Evolutionary conservation across 306 rosid genomes (phyloP), one percentile per base, ranked within the genome.

Genomic region (Fragaria iinumae): DNA sequence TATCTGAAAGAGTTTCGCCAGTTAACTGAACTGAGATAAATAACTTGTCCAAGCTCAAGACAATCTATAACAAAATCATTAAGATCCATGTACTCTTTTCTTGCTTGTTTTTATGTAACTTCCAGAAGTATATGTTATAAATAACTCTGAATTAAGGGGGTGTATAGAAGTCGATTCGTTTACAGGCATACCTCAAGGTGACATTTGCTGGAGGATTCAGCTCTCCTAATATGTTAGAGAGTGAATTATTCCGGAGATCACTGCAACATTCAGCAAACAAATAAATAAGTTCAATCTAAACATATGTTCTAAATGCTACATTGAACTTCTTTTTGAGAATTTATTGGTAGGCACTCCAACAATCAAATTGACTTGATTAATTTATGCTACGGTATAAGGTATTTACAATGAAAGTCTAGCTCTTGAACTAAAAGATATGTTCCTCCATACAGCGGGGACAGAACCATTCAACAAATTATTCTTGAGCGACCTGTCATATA

Each of bases 181-280:
- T 50, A 75, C 32, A 27, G 67, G 72, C 78, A 71, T 89, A 93
- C 98, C 98, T 82, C 83, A 93, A 69, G 73, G 90, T 87, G 80
- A 91, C 90, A 80, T 91, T 91, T 80, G 20, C 69, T 1, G 90
- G 92, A 71, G 84, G 87, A 75, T 78, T 80, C 49, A 86, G 50
- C 80, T 65, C 74, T 80, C 87, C 97, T 50, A 16, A 66, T 60
- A 87, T 52, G 68, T 73, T 64, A 17, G 87, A 83, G 63, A 93
- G 82, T 36, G 73, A 75, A 82, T 93, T 93, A 87, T 91, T 88
- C 53, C 75, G 81, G 62, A 93, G 87, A 87, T 93, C 96, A 67
- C 98, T 93, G 88, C 83, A 78, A 50, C 7, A 79, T 79, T 66
- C 47, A 75, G 72, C 53, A 27, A 82, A 74, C 69, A 80, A 16